Evolutionary conservation across 2,329 filamentous ascomycete species (phyloP), one percentile per base, ranked within the genome.

Genomic region (Exophiala dermatitidis): DNA sequence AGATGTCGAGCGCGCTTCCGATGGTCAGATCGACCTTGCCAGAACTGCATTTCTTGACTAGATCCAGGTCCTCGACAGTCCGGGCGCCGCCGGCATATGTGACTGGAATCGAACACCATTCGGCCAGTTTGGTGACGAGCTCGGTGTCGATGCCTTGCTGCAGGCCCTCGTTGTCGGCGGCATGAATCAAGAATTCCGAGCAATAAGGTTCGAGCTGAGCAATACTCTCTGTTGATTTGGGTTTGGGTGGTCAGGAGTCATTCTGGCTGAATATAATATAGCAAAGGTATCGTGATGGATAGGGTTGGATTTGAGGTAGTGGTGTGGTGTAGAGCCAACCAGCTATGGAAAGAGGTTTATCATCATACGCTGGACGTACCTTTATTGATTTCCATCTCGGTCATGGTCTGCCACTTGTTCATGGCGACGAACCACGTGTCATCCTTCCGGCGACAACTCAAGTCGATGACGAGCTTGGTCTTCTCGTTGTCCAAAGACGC

Each of bases 381-480:
- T 77, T 87, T 77, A 59, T 85, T 91, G 60, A 98, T 83, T 68
- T 96, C 89, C 83, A 95, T 95, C 65, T 96, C 88, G 1, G 93
- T 97, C 52, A 97, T 85, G 1, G 89, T 95, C 76, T 97, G 93
- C 93, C 93, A 98, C 70, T 95, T 95, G 71, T 98, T 88, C 85
- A 95, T 98, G 51, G 93, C 91, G n/a, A 98, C 93, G 65, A 87
- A 90, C 93, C 93, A 98, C 37, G 75, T 84, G 52, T 84, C 76
- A 36, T 78, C 86, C 56, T 83, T 84, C 54, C 84, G 78, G 48
- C 93, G 83, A 68, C 93, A 98, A 71, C 90, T 95, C 28, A 98
- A 79, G 67, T 98, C 93, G 67, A 98, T 90, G 61, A 98, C 91
- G 46, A 98, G 81, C 71, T 88, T 93, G 46, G 76, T 73, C 67